Conservation (phyloP, 1,139 yeast species). For the Lodderomyces orthopsilosis region DNA sequence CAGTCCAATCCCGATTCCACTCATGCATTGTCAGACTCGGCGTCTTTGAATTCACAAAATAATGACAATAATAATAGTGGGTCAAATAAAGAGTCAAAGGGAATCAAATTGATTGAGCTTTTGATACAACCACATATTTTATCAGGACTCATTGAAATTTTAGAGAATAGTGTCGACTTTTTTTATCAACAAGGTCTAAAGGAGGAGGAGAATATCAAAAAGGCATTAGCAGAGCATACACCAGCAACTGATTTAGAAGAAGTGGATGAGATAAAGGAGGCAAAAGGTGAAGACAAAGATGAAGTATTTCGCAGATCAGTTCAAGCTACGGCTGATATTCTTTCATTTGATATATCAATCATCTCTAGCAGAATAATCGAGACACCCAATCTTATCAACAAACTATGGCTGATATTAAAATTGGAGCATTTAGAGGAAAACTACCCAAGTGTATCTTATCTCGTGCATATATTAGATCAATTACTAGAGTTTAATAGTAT, state of each 20-base stretch:
- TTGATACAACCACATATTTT: constrained; percentile 47
- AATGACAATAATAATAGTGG: constrained; percentile 24
- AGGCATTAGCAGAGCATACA: constrained; percentile 13
- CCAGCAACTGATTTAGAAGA: constrained; percentile 12
- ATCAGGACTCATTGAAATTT: constrained; percentile 37
- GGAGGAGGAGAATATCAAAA: constrained; percentile 22
- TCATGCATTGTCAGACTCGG: constrained; percentile 22
- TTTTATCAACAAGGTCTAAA: constrained; percentile 29
- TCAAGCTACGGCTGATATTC: constrained; percentile 42
- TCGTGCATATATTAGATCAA: constrained; percentile 45
- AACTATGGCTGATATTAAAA: constrained; percentile 42
- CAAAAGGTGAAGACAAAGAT: constrained; percentile 28
- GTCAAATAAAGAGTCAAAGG: constrained; percentile 35
- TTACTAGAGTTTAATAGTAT: constrained; percentile 47
- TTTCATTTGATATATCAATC: constrained; percentile 45
- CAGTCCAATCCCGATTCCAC: constrained; percentile 17
- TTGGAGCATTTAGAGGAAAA: constrained; percentile 38
- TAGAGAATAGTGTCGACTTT: constrained; percentile 38
- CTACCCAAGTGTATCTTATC: constrained; percentile 39
- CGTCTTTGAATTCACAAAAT: constrained; percentile 39
- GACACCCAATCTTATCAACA: constrained; percentile 39
- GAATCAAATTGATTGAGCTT: constrained; percentile 41
- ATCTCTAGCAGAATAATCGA: constrained; percentile 45
- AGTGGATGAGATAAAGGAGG: constrained; percentile 15
- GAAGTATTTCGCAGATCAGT: constrained; percentile 41